Percentiles rank a stretch among this genome's conserved stretches.
Evolutionary conservation across 1,139 yeast genomes (phyloP).

Genomic region (Taphrina deformans): DNA sequence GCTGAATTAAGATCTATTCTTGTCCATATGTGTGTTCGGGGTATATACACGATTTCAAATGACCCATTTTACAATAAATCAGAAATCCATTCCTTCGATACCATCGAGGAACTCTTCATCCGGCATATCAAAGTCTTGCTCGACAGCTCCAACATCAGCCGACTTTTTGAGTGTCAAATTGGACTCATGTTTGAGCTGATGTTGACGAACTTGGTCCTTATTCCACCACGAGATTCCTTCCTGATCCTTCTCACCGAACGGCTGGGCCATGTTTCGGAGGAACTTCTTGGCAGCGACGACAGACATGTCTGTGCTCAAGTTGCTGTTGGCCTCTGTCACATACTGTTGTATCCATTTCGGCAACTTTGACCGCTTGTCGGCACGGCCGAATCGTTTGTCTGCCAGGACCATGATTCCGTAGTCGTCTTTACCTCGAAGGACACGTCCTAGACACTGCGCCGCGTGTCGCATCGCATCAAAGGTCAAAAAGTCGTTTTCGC

Average conservation of each 20-base stretch:
- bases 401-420: slow-evolving; percentile 98
- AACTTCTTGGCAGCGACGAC: slow-evolving; percentile 91
- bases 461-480: slow-evolving; percentile 99
- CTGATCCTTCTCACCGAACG: slow-evolving; percentile 83
- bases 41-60: background rate
- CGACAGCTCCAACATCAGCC: background rate
- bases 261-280: slow-evolving; percentile 90
- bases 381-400: slow-evolving; percentile 70
- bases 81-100: slow-evolving; percentile 11
- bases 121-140: slow-evolving; percentile 12
- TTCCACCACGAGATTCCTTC: slow-evolving; percentile 95
- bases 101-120: slow-evolving; percentile 17
- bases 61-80: background rate
- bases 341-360: slow-evolving; percentile 99
- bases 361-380: slow-evolving; percentile 77
- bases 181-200: slow-evolving; percentile 17
- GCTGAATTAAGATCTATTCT: background rate
- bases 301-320: slow-evolving; percentile 96
- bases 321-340: slow-evolving; percentile 83
- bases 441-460: slow-evolving; percentile 97
- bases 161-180: background rate
- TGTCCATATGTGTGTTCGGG: background rate
- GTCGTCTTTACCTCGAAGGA: slow-evolving; percentile 94
- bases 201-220: slow-evolving; percentile 23
- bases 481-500: slow-evolving; percentile 90